phyloP scores from a whole-genome alignment of 257 asterid genomes.

The Solanum pimpinellifolium region DNA sequence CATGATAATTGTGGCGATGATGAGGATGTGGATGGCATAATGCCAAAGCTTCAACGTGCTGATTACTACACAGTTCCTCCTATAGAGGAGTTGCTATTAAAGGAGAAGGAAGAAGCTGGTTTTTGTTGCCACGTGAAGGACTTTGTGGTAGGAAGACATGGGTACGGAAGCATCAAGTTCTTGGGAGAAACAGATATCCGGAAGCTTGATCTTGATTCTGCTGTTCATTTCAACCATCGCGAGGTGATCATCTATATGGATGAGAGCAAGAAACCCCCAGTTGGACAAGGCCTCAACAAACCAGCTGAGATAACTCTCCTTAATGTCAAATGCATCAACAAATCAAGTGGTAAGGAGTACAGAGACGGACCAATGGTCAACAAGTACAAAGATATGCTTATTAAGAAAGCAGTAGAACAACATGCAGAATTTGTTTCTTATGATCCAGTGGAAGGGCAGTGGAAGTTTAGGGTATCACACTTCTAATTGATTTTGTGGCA shows the following conservation, averaged over 20 bases:
- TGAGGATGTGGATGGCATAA: slow-evolving; percentile 1
- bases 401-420: slow-evolving; percentile 53
- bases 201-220: slow-evolving; percentile 65
- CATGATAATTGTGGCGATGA: not conserved
- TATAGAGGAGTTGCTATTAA: not conserved
- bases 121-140: slow-evolving; percentile 59
- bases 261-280: not conserved
- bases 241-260: slow-evolving; percentile 55
- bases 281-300: not conserved
- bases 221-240: slow-evolving; percentile 49
- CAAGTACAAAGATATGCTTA: slow-evolving; percentile 51
- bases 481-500: slow-evolving; percentile 15
- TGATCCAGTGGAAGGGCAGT: slow-evolving; percentile 61
- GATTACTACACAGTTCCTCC: slow-evolving; percentile 18
- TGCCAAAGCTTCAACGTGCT: slow-evolving; percentile 10
- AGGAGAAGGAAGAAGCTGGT: slow-evolving; percentile 69
- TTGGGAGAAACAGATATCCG: slow-evolving; percentile 73
- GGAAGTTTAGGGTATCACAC: slow-evolving; percentile 71
- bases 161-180: slow-evolving; percentile 79
- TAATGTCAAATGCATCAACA: slow-evolving; percentile 54
- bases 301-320: slow-evolving; percentile 53
- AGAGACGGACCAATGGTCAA: slow-evolving; percentile 57
- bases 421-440: slow-evolving; percentile 76
- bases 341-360: slow-evolving; percentile 42
- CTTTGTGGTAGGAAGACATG: slow-evolving; percentile 64